Evolutionary conservation across 768 basidiomycete species (phyloP).

Genomic region (Amanita muscaria): DNA sequence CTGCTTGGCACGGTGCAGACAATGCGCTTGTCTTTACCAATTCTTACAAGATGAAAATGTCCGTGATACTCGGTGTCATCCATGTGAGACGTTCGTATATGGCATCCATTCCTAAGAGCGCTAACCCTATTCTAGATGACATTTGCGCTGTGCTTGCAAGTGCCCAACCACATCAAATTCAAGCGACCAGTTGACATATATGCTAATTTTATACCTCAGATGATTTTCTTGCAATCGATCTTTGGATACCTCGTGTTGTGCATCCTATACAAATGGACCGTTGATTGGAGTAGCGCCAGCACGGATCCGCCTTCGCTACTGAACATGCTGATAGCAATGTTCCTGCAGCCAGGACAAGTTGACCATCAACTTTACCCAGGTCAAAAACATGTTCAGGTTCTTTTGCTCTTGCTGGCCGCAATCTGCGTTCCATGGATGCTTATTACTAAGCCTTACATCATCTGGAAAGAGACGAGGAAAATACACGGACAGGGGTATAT

Average conservation of each 20-base stretch:
- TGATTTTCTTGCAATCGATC: conserved; percentile 95
- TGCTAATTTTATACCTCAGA: conserved; percentile 93
- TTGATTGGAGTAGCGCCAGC: conserved; percentile 75
- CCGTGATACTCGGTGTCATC: conserved; percentile 89
- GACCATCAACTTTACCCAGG: conserved; percentile 77
- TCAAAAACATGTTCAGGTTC: conserved; percentile 75
- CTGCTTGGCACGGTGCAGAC: conserved; percentile 89
- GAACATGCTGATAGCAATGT: conserved; percentile 96
- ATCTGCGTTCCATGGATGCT: conserved; percentile 96
- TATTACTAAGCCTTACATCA: conserved; percentile 83
- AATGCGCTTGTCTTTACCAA: conserved; percentile 92
- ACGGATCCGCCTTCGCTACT: conserved; percentile 80
- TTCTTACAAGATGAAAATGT: conserved; percentile 99
- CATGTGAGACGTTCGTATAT: conserved; percentile 52
- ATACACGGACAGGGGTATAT: conserved; percentile 81
- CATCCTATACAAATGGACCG: conserved; percentile 95
- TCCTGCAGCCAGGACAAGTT: conserved; percentile 81
- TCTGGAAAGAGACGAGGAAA: conserved; percentile 83
- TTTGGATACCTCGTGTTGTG: conserved; percentile 94
- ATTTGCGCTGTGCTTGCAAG: conserved; percentile 91
- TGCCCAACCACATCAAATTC: conserved; percentile 93
- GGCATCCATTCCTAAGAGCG: conserved; percentile 4
- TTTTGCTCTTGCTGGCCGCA: conserved; percentile 68
- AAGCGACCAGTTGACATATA: conserved; percentile 81
- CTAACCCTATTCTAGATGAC: conserved; percentile 66